Base-by-base conservation (phyloP, 768 basidiomycete species). In the Leucocoprinus birnbaumii region DNA sequence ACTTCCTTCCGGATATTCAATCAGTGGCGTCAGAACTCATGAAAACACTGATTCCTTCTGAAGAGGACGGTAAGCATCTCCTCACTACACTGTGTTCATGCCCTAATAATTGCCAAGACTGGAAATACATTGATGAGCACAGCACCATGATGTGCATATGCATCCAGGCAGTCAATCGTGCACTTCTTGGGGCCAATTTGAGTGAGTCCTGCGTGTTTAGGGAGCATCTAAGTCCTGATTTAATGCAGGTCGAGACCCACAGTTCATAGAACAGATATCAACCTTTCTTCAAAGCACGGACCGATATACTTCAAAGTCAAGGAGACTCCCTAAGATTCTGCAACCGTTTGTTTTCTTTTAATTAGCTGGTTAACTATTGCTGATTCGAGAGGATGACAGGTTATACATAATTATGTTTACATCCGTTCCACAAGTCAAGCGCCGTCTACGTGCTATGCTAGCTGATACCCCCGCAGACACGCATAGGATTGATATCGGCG, bases 41-140 rank as follows among this genome's bases (percentile, higher is more conserved):
- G 14, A n/a, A 19, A 34, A 27, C 48, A 16, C 40, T 49, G 13
- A 11, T 49, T 34, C n/a, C 19, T 2, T 43, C 54, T 22, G 48
- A 42, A 14, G 31, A 42, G 18, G 47, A 55, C 38, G 54, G 54
- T 55, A 25, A 37, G 40, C 24, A 27, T 55, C 8, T 24, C n/a
- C 13, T 50, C 9, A 3, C 18, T 47, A 13, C 10, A 9, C 18
- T 18, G 24, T 43, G 16, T 22, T 42, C 13, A 25, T 5, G 31
- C 31, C 31, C 46, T 48, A 9, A 34, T 31, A 13, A 14, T 54
- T 18, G 41, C 22, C 6, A 26, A 62, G 59, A 35, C 25, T 64
- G 63, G 63, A 58, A 54, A 44, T 56, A 61, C 40, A 26, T 60
- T 16, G 58, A 62, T 34, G 59, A 58, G 8, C 13, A 51, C 2